Conservation (phyloP, 805 yeast genomes). For the Lipomyces chichibuensis region DNA sequence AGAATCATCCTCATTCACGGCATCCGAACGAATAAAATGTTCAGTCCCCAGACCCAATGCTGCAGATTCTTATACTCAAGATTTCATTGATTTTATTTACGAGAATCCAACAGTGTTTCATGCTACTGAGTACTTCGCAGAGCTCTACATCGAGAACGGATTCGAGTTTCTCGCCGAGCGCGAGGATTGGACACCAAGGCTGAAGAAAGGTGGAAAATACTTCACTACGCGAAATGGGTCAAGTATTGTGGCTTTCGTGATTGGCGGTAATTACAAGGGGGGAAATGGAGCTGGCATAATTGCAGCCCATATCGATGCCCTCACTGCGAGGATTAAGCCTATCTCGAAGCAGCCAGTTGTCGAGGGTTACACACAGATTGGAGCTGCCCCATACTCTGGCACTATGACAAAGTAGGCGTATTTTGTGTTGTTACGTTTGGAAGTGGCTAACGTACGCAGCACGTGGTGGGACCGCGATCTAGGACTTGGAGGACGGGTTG, state of each 20-base stretch:
- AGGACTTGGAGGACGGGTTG: slow-evolving; percentile 77
- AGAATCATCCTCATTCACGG: background rate
- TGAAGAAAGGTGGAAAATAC: slow-evolving; percentile 56
- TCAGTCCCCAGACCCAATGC: slow-evolving; percentile 6
- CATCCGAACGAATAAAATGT: background rate
- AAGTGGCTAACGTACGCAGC: slow-evolving; percentile 3
- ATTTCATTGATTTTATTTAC: slow-evolving; percentile 20
- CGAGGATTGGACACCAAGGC: slow-evolving; percentile 52
- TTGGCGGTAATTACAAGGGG: slow-evolving; percentile 68
- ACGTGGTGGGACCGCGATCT: slow-evolving; percentile 84
- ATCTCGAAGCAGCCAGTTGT: slow-evolving; percentile 59
- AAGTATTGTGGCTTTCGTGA: slow-evolving; percentile 65
- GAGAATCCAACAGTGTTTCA: slow-evolving; percentile 55
- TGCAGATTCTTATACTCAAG: slow-evolving; percentile 8
- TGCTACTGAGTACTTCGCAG: slow-evolving; percentile 69
- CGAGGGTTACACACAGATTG: slow-evolving; percentile 75
- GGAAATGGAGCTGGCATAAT: slow-evolving; percentile 63
- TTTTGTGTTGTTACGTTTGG: background rate
- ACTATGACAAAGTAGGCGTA: slow-evolving; percentile 46
- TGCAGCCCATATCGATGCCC: slow-evolving; percentile 56
- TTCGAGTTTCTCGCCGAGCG: slow-evolving; percentile 68
- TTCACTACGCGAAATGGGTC: slow-evolving; percentile 73
- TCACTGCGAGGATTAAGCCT: slow-evolving; percentile 61
- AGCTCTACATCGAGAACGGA: slow-evolving; percentile 56
- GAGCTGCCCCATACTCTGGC: slow-evolving; percentile 83